Evolutionary conservation across 1,284 basidiomycete genomes (phyloP), one percentile per base, ranked within the genome.

Genomic region (Ceratobasidium sp.): DNA sequence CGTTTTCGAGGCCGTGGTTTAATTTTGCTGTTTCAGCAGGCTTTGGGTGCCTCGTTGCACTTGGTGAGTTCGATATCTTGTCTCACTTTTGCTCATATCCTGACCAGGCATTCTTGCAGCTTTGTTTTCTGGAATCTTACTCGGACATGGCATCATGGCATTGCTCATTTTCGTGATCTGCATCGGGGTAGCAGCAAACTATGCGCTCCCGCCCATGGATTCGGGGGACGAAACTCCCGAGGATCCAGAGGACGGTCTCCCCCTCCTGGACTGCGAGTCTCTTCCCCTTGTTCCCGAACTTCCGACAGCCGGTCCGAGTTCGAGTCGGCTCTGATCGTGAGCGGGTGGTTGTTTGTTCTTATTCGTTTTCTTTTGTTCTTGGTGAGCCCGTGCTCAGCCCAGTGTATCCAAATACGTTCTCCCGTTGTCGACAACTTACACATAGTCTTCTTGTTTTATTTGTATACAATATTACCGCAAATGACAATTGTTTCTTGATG

Each of bases 131-230:
- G 71, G 71, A 16, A 74, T 74, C 23, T 44, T 74, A 7, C 59
- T 74, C 30, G 71, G 71, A 12, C 71, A 74, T n/a, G 71, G 71
- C n/a, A 41, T 74, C 27, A 94, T 94, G 79, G 93, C 93, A 91
- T 88, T 94, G n/a, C 93, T 94, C 80, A 93, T 92, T 0, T 83
- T 93, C n/a, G 90, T 94, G 27, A 92, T 94, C 75, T 92, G 92
- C 1, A 83, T 94, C 20, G 94, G 92, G 2, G 85, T 94, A 27
- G 88, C 91, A 1, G 90, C 94, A 77, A 89, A 74, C 48, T 74
- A 74, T 41, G 33, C 35, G 57, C 71, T 74, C 41, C 71, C 71
- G 5, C 46, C 57, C 16, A 16, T 74, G 60, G 71, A 74, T 33
- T 33, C 52, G 30, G 67, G 54, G 18, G 57, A 64, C 20, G 54